A percentile compares a stretch with the other conserved stretches of the same genome.
Evolutionary conservation across 129 eudicot species (phyloP).

Genomic region (Chrysanthemum makinoi): DNA sequence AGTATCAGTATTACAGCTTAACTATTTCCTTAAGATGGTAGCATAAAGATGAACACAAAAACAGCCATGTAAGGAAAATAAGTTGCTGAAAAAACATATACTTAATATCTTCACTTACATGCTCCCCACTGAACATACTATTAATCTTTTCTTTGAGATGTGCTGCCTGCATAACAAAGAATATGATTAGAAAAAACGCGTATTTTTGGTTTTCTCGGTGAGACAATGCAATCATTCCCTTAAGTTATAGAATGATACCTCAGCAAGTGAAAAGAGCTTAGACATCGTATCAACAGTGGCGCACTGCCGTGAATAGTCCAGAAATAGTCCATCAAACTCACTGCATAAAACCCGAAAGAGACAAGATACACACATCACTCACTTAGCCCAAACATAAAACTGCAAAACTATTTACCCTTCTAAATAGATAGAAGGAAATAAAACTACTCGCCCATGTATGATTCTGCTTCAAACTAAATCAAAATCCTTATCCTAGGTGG

Average conservation of each 20-base stretch:
- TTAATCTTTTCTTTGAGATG: conserved; percentile 68
- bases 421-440: neutral
- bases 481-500: neutral
- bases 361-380: conserved; percentile 13
- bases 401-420: neutral
- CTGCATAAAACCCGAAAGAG: conserved; percentile 36
- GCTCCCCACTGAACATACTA: conserved; percentile 89
- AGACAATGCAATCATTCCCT: no score
- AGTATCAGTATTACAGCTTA: no score
- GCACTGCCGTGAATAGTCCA: conserved; percentile 87
- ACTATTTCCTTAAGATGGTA: no score
- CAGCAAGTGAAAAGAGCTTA: conserved; percentile 74
- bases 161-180: conserved; percentile 59
- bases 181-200: conserved; percentile 11
- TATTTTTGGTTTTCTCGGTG: neutral
- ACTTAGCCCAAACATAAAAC: conserved; percentile 15
- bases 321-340: conserved; percentile 68
- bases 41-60: no score
- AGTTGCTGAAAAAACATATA: no score
- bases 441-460: neutral
- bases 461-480: neutral
- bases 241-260: conserved; percentile 33
- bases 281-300: conserved; percentile 64
- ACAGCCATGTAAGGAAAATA: no score
- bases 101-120: conserved; percentile 44